Evolutionary conservation across 345 rosid genomes (phyloP), one percentile per base, ranked within the genome.

Genomic region (Heritiera fomes): DNA sequence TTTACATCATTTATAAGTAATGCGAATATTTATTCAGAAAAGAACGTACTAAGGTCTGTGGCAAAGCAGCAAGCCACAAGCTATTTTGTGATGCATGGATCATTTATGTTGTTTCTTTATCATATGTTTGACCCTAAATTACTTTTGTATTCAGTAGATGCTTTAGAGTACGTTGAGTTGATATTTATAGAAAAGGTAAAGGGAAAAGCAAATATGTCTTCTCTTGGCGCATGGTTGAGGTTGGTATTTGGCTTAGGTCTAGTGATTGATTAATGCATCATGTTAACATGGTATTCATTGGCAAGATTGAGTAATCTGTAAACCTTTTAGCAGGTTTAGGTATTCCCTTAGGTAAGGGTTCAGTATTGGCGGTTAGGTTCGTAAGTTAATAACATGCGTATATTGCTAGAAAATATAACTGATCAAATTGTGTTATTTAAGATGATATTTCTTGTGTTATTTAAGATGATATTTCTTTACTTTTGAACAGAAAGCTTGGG

Each of bases 401-500:
- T 1, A 2, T 46, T 47, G 23, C 18, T 28, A 47, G 8, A 23
- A 28, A 12, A 15, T 61, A 7, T 76, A 49, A 49, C 49, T 5
- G 18, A 32, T 76, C 14, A 64, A 49, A 76, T 32, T 32, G 10
- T 65, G 71, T 78, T 43, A 61, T 50, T 67, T 62, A 72, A 58
- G 17, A 3, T 5, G 15, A 9, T 58, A 1, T 38, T 68, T 56
- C 11, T 64, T 20, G 10, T 65, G 71, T 78, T 43, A 61, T 50
- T 67, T 62, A 72, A 58, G 17, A 3, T 5, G 15, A 9, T 58
- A 1, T 38, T 68, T 56, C 11, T 64, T 20, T 73, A 41, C 70
- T 69, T 53, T 43, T 86, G 77, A 79, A 83, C 85, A 97, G 99
- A 97, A 97, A 97, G 98, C 99, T 14, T 97, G 99, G 99, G 99